A percentile compares a stretch with the other conserved stretches of the same genome.
These are phyloP conservation scores for Pyricularia pennisetigena DNA, from an alignment of 2,329 filamentous ascomycete genomes.

Conservation along the genomic window DNA sequence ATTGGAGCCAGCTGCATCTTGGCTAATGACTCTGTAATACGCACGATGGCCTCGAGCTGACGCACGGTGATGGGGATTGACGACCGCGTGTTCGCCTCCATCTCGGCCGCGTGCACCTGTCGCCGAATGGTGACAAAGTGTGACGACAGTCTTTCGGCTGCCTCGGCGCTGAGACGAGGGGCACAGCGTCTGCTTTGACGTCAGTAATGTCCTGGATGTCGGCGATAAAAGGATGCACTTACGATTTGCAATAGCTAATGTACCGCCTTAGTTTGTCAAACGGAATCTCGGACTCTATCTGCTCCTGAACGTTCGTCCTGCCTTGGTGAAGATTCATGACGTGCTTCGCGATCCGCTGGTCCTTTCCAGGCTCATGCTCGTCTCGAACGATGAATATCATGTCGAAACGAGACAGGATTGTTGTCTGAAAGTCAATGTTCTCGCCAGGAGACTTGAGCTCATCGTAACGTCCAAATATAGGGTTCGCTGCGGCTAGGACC, in stretches of 20 bases:
- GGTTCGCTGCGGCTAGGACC: slow-evolving; percentile 90
- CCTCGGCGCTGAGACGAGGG: slow-evolving; percentile 79
- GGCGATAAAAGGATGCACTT: slow-evolving; percentile 25
- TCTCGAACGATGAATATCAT: slow-evolving; percentile 99
- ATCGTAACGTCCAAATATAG: slow-evolving; percentile 95
- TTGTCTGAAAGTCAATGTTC: slow-evolving; percentile 99
- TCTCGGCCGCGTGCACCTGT: slow-evolving; percentile 84
- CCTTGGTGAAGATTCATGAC: slow-evolving; percentile 98
- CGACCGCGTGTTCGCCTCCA: slow-evolving; percentile 80
- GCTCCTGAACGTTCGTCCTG: slow-evolving; percentile 70
- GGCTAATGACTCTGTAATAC: slow-evolving; percentile 91
- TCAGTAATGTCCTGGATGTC: not conserved
- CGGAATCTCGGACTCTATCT: slow-evolving; percentile 76
- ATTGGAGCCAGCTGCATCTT: slow-evolving; percentile 81
- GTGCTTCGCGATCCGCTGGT: slow-evolving; percentile 90
- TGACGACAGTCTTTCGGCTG: slow-evolving; percentile 89
- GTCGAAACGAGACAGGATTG: slow-evolving; percentile 94
- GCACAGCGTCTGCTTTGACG: slow-evolving; percentile 62
- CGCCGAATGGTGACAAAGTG: slow-evolving; percentile 95
- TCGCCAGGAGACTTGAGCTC: slow-evolving; percentile 96
- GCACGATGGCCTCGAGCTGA: slow-evolving; percentile 93
- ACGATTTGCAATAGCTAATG: slow-evolving; percentile 94
- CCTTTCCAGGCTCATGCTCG: slow-evolving; percentile 80
- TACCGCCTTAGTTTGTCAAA: slow-evolving; percentile 98
- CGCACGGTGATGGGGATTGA: slow-evolving; percentile 96